A percentile compares a stretch with the other conserved stretches of the same genome.
Conservation (phyloP, 805 yeast genomes). For the Kuraishia capsulata region DNA sequence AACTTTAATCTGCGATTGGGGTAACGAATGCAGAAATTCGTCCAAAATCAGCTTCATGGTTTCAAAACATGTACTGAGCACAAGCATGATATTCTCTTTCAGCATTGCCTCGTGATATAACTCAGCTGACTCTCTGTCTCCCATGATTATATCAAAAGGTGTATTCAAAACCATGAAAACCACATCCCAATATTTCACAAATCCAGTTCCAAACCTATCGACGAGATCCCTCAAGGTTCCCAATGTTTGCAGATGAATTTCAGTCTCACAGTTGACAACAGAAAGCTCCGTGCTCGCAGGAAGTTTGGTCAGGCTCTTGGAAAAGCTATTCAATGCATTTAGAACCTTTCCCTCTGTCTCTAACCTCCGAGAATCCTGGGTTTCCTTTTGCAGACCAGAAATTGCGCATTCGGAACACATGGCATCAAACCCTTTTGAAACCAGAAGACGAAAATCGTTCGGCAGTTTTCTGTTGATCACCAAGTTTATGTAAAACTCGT, state of each 20-base stretch:
- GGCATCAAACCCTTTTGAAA: constrained; percentile 43
- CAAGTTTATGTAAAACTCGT: constrained; percentile 35
- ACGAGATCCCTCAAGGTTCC: constrained; percentile 63
- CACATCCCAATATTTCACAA: constrained; percentile 56
- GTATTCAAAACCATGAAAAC: constrained; percentile 55
- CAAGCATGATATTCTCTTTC: constrained; percentile 36
- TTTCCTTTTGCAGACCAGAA: constrained; percentile 25
- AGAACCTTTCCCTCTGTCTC: constrained; percentile 40
- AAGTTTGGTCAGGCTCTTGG: constrained; percentile 29
- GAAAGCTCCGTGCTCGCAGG: constrained; percentile 30
- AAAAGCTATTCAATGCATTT: constrained; percentile 35
- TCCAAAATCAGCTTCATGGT: constrained; percentile 77
- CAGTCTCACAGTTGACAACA: constrained; percentile 52
- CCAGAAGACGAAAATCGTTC: constrained; percentile 35
- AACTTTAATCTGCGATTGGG: constrained; percentile 50
- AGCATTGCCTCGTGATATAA: constrained; percentile 23
- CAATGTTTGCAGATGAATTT: constrained; percentile 53
- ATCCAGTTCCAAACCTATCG: constrained; percentile 63
- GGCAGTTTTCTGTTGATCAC: constrained; percentile 32
- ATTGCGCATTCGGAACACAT: constrained; percentile 32
- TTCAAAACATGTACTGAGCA: constrained; percentile 66
- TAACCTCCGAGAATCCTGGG: constrained; percentile 6
- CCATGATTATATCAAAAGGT: constrained; percentile 40
- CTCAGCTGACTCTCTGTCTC: constrained; percentile 11
- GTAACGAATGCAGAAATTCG: constrained; percentile 71